A percentile compares a stretch with the other conserved stretches of the same genome.
Conservation (phyloP, 352 stramenopile species). For the Hyaloperonospora brassicae region DNA sequence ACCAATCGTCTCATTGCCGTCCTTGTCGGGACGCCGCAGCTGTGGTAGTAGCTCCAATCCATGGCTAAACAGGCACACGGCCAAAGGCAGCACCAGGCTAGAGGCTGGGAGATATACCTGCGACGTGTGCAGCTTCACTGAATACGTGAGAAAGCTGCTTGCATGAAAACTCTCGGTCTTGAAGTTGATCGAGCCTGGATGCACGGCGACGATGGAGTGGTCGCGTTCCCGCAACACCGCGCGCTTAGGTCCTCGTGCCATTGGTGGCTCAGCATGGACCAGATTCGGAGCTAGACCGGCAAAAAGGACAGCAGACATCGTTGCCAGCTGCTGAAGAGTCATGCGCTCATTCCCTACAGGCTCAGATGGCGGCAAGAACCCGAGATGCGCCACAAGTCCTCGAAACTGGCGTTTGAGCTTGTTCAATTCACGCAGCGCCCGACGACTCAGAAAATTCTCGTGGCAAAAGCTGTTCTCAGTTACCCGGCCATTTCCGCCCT, state of each 20-base stretch:
- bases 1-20: conserved; percentile 30
- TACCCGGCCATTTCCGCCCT: conserved; percentile 10
- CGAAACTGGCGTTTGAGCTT: conserved; percentile 78
- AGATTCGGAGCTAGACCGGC: conserved; percentile 90
- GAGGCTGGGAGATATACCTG: conserved; percentile 70
- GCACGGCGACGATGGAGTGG: conserved; percentile 44
- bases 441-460: conserved; percentile 54
- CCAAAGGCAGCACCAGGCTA: conserved; percentile 50
- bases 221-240: conserved; percentile 40
- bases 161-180: conserved; percentile 41
- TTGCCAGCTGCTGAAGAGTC: conserved; percentile 39
- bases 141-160: conserved; percentile 66
- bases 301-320: conserved; percentile 64
- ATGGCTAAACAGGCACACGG: conserved; percentile 67
- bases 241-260: conserved; percentile 24
- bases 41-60: conserved; percentile 49
- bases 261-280: conserved; percentile 53
- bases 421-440: conserved; percentile 47
- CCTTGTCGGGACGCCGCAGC: conserved; percentile 28
- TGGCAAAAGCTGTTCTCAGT: conserved; percentile 60
- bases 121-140: conserved; percentile 78
- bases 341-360: conserved; percentile 19
- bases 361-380: conserved; percentile 34
- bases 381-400: conserved; percentile 50
- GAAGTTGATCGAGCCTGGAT: conserved; percentile 71